Evolutionary conservation across 2,329 filamentous ascomycete species (phyloP).

Genomic region (Claviceps cyperi): DNA sequence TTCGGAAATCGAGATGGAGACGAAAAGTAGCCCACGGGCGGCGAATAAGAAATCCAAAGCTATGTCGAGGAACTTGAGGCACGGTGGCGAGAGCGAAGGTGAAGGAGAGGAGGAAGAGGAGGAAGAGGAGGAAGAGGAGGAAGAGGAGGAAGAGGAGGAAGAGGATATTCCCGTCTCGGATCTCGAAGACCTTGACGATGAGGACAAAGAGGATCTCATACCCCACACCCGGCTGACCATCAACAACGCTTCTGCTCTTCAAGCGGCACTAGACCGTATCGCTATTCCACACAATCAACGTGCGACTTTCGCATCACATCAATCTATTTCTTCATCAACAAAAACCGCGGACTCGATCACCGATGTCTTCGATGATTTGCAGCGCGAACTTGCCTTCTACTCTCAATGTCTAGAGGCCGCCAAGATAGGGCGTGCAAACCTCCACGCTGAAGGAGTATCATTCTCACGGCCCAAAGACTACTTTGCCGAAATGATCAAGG

Average conservation of each 20-base stretch:
- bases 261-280: slow-evolving; percentile 66
- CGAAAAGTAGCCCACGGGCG: slow-evolving; percentile 34
- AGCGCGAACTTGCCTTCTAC: slow-evolving; percentile 87
- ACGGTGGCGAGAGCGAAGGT: slow-evolving; percentile 16
- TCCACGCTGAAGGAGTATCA: slow-evolving; percentile 69
- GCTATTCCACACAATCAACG: slow-evolving; percentile 47
- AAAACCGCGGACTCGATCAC: slow-evolving; percentile 53
- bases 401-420: slow-evolving; percentile 74
- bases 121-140: slow-evolving; percentile 47
- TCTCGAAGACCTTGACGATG: slow-evolving; percentile 61
- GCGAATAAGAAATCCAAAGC: slow-evolving; percentile 15
- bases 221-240: slow-evolving; percentile 89
- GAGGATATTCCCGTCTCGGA: slow-evolving; percentile 86
- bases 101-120: slow-evolving; percentile 33
- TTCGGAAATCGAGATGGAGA: slow-evolving; percentile 64
- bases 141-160: slow-evolving; percentile 54
- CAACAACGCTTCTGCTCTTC: slow-evolving; percentile 86
- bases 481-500: slow-evolving; percentile 98
- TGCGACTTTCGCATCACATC: slow-evolving; percentile 71
- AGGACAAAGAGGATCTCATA: slow-evolving; percentile 74
- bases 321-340: slow-evolving; percentile 54
- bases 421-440: slow-evolving; percentile 52
- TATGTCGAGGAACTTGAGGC: slow-evolving; percentile 7
- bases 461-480: slow-evolving; percentile 89
- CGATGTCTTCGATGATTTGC: slow-evolving; percentile 82